Evolutionary conservation across 2,329 filamentous ascomycete genomes (phyloP).

Genomic region (Taxawa tesnikishii): DNA sequence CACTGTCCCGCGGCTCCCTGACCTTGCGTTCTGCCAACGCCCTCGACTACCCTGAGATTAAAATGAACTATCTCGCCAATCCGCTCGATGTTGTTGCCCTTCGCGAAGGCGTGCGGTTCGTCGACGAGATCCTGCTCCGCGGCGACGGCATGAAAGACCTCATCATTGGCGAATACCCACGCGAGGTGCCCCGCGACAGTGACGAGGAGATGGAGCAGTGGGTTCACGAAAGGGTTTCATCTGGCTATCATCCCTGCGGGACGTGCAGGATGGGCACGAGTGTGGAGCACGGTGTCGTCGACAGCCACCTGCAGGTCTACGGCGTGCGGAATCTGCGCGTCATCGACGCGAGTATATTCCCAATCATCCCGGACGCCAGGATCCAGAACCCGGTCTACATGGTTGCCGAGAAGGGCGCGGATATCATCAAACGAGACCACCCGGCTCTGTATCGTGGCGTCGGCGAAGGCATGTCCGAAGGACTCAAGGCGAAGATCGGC

Average conservation of each 20-base stretch:
- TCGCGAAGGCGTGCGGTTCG: constrained; percentile 44
- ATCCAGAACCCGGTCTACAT: constrained; percentile 51
- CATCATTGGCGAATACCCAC: constrained; percentile 43
- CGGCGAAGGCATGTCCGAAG: too few relatives aligned
- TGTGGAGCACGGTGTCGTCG: constrained; percentile 14
- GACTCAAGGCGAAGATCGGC: too few relatives aligned
- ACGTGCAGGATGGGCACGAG: constrained; percentile 23
- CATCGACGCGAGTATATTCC: constrained; percentile 16
- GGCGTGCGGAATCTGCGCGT: constrained; percentile 14
- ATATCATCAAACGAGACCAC: constrained; percentile 32
- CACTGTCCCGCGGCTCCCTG: constrained; percentile 33
- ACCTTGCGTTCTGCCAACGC: constrained; percentile 27
- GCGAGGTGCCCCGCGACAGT: constrained; percentile 44
- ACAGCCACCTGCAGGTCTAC: constrained; percentile 14
- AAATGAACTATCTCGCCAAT: constrained; percentile 32
- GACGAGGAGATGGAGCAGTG: constrained; percentile 45
- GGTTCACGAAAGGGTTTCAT: constrained; percentile 36
- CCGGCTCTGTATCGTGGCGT: constrained; percentile 17
- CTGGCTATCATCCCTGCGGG: constrained; percentile 12
- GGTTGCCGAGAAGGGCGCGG: constrained; percentile 43
- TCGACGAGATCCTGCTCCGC: constrained; percentile 44
- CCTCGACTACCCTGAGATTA: constrained; percentile 25
- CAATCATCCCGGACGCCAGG: constrained; percentile 33
- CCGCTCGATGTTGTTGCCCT: constrained; percentile 45
- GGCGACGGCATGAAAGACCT: constrained; percentile 46